phyloP scores from a whole-genome alignment of 345 rosid species.

The Citrus sp. region DNA sequence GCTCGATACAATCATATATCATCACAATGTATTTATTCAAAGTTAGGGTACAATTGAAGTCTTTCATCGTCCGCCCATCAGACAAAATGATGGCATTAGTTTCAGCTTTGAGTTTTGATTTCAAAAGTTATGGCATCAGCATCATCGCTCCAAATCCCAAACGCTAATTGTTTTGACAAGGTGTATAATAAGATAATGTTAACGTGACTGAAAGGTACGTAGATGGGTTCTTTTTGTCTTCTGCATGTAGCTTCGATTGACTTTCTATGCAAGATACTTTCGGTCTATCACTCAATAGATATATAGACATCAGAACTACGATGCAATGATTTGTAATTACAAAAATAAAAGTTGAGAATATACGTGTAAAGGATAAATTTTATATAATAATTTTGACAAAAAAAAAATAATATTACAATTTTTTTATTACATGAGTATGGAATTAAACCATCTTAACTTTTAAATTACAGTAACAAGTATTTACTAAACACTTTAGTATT shows the following conservation, averaged over 20 bases:
- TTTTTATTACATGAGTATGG: rapidly evolving
- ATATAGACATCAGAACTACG: not conserved
- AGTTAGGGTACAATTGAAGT: not conserved
- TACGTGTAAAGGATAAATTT: no score
- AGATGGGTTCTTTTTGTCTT: no score
- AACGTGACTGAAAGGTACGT: not conserved
- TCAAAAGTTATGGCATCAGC: no score
- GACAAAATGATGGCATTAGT: not conserved
- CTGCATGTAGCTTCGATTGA: not conserved
- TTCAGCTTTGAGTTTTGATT: not conserved
- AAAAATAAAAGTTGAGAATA: no score
- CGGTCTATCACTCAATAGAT: not conserved
- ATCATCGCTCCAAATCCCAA: no score
- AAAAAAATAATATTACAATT: no score
- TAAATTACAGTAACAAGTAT: rapidly evolving
- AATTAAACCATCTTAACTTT: no score
- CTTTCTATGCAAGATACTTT: not conserved
- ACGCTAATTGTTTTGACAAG: no score
- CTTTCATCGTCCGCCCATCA: not conserved
- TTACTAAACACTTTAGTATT: no score
- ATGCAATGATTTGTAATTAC: no score
- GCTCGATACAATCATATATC: no score
- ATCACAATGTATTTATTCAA: not conserved
- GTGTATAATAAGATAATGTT: not conserved
- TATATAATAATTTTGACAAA: no score